Evolutionary conservation across 495 filamentous ascomycete genomes (phyloP), one percentile per base, ranked within the genome.

Genomic region (Aspergillus conjunctus): DNA sequence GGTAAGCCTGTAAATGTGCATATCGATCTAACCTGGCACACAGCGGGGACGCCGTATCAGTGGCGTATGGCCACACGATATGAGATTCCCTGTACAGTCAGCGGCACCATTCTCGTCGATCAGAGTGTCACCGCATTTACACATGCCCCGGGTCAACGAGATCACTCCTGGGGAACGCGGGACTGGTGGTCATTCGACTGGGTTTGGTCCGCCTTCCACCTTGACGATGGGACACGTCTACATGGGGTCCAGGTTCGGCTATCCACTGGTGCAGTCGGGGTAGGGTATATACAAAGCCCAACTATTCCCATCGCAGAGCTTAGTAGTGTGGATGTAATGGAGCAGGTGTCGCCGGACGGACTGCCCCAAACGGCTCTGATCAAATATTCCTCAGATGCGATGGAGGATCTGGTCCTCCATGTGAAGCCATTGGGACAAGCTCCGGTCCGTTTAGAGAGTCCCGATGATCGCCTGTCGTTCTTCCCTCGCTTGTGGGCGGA

Each of bases 131-230:
- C 50, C 3, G 15, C 12, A 18, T 32, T 52, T 17, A 34, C 50
- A 15, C 1, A 6, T 1, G 50, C 50, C 14, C 50, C 50, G 0
- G 50, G 50, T 8, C 50, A 52, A n/a, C 22, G 50, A 9, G 50
- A 52, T 17, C 50, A 52, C 20, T 33, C 26, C 15, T 52, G 50
- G 50, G 50, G 50, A 3, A 30, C 34, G 31, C 22, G 50, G n/a
- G 50, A 52, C 30, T 52, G 50, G 50, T 52, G 50, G 50, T 52
- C 50, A 4, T 33, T 52, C 14, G 50, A 52, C 4, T 52, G 50
- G 50, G 31, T 52, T 7, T 52, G 50, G 50, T 33, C 26, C 4
- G 50, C 50, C 0, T 32, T 52, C 20, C 50, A 52, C 15, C 50
- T 52, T 15, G 50, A 52, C 14, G 50, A 52, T 21, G 50, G 50